phyloP scores from a whole-genome alignment of 2,329 filamentous ascomycete genomes.

The Lachnellula willkommii region DNA sequence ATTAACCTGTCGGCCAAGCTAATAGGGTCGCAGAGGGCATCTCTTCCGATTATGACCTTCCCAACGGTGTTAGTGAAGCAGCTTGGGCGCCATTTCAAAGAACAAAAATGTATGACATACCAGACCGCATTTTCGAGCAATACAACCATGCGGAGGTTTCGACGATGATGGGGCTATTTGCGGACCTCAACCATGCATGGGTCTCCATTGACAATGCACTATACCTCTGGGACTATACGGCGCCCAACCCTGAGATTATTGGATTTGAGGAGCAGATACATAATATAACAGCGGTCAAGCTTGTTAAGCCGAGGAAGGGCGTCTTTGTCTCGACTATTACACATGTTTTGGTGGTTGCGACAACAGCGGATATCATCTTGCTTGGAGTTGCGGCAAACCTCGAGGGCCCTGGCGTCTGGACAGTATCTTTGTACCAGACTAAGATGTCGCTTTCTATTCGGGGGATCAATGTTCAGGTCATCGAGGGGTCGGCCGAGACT shows the following conservation, averaged over 20 bases:
- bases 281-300: constrained; percentile 83
- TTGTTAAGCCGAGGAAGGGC: constrained; percentile 76
- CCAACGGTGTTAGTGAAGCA: constrained; percentile 48
- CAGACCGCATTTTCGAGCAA: constrained; percentile 86
- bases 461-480: constrained; percentile 69
- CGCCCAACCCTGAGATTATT: constrained; percentile 83
- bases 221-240: constrained; percentile 96
- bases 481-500: constrained; percentile 69
- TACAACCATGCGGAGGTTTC: constrained; percentile 82
- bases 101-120: constrained; percentile 80
- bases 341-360: constrained; percentile 84
- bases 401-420: constrained; percentile 62
- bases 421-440: constrained; percentile 79
- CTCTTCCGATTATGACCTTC: constrained; percentile 86
- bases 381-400: constrained; percentile 73
- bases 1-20: constrained; percentile 8
- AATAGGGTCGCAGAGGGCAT: constrained; percentile 61
- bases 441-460: constrained; percentile 75
- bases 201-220: constrained; percentile 92
- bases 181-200: constrained; percentile 92
- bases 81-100: constrained; percentile 89
- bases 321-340: constrained; percentile 86
- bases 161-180: constrained; percentile 93
- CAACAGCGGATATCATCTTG: constrained; percentile 75
- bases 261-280: constrained; percentile 87